phyloP scores from a whole-genome alignment of 306 rosid species.

The Ormosia semicastrata region DNA sequence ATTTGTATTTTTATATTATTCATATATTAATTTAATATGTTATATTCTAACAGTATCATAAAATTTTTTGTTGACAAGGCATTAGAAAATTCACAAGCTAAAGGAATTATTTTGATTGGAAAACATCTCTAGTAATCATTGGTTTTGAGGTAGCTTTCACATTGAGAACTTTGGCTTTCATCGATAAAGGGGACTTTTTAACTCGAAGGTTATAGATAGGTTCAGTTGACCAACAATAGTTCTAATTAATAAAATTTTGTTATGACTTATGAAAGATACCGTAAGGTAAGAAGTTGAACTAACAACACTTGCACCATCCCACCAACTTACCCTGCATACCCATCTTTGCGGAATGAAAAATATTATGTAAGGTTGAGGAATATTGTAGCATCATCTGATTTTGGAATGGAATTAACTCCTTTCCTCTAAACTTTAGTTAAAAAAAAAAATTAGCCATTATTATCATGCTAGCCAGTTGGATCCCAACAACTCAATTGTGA shows the following conservation, averaged over 20 bases:
- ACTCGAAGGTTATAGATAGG: not conserved
- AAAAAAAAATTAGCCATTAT: too few relatives aligned
- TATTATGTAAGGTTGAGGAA: too few relatives aligned
- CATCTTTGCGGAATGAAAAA: too few relatives aligned
- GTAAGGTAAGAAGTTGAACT: conserved; percentile 15
- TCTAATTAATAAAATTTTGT: not conserved
- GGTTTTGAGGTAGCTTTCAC: not conserved
- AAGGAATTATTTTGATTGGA: not conserved
- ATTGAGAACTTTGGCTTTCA: not conserved
- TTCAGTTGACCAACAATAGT: not conserved
- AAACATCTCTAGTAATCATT: not conserved
- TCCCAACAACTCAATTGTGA: too few relatives aligned
- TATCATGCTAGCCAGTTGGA: too few relatives aligned
- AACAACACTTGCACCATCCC: not conserved
- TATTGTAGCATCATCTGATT: too few relatives aligned
- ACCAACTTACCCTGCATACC: not conserved
- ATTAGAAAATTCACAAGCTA: not conserved
- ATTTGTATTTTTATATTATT: too few relatives aligned
- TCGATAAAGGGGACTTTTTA: not conserved
- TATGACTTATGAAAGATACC: not conserved
- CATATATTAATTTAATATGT: too few relatives aligned
- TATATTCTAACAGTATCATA: too few relatives aligned
- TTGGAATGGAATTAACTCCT: too few relatives aligned
- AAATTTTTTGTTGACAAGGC: not conserved
- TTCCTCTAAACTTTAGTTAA: too few relatives aligned